Base-by-base conservation (phyloP, 1,139 yeast genomes). In the Suzukiozyma palmioleophila region DNA sequence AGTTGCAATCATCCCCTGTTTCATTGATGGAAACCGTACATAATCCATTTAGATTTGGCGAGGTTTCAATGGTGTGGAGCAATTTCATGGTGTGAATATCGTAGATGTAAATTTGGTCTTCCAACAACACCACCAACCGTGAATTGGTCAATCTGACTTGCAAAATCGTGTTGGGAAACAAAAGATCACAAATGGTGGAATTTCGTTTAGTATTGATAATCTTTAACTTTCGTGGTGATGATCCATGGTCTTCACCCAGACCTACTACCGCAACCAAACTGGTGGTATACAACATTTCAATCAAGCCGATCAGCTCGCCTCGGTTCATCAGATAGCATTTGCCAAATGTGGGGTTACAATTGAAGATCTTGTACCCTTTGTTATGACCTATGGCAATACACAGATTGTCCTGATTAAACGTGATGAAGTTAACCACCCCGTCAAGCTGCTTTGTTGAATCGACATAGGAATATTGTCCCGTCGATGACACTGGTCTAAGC, bases 271-370 rank as follows among this genome's bases (percentile, higher is more conserved):
- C 97, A 22, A 92, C 73, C 34, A 92, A 70, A 1, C 96, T 86
- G 0, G 98, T 88, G 42, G 88, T 78, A 54, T 88, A 92, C 32
- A 92, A 73, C 97, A 92, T 90, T 59, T 90, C 97, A 26, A 89
- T 84, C 13, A 87, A 74, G 2, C 84, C 84, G 14, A 80, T 74
- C 1, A 86, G 80, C 36, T 81, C 84, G 32, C 70, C 74, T 41
- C 59, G 57, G 32, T 57, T 53, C 38, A 54, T 56, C 39, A 75
- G 75, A 54, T 79, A 86, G 54, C 94, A 87, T 51, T 79, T 79
- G 11, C 95, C 95, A 57, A 90, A 86, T 13, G 51, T 49, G 2
- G 97, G 96, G 43, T 82, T 86, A 62, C 96, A 88, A 57, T 85
- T 86, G 69, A 81, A 90, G 38, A 92, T 84, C 50, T 79, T 79